These are phyloP conservation scores for Colletotrichum horii DNA, from an alignment of 2,329 filamentous ascomycete genomes.

Conservation along the genomic window DNA sequence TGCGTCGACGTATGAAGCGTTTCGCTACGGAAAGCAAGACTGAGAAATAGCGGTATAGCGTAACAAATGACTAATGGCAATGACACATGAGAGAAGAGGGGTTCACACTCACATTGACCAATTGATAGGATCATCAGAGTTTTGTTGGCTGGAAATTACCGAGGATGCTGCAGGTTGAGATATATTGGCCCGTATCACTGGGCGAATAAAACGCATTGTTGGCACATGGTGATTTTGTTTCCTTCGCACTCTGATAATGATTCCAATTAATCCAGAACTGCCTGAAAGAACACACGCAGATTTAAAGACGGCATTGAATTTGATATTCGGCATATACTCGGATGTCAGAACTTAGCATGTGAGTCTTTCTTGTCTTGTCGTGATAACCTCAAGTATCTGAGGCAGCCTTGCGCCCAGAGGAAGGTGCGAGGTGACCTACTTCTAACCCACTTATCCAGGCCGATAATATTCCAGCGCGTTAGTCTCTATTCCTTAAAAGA, in stretches of 20 bases:
- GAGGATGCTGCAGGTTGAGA: neutral
- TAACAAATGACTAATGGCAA: neutral
- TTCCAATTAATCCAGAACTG: rapidly evolving
- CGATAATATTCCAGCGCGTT: too few species aligned
- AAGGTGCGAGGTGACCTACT: too few species aligned
- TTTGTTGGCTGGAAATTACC: neutral
- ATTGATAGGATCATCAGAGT: neutral
- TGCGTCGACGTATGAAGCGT: neutral
- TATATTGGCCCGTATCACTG: neutral
- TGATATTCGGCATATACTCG: too few species aligned
- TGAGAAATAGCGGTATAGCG: neutral
- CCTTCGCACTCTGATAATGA: rapidly evolving
- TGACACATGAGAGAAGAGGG: neutral
- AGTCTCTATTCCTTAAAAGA: too few species aligned
- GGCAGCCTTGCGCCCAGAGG: too few species aligned
- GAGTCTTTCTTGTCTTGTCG: too few species aligned
- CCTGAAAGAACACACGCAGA: neutral
- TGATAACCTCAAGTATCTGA: too few species aligned
- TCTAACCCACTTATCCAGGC: too few species aligned
- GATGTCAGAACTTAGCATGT: neutral
- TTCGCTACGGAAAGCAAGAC: neutral
- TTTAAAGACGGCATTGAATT: too few species aligned
- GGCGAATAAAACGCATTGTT: neutral
- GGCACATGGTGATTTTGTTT: rapidly evolving
- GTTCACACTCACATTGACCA: neutral